These are phyloP conservation scores for Hyaloscypha hepaticicola DNA, from an alignment of 495 filamentous ascomycete genomes.

Conservation along the genomic window DNA sequence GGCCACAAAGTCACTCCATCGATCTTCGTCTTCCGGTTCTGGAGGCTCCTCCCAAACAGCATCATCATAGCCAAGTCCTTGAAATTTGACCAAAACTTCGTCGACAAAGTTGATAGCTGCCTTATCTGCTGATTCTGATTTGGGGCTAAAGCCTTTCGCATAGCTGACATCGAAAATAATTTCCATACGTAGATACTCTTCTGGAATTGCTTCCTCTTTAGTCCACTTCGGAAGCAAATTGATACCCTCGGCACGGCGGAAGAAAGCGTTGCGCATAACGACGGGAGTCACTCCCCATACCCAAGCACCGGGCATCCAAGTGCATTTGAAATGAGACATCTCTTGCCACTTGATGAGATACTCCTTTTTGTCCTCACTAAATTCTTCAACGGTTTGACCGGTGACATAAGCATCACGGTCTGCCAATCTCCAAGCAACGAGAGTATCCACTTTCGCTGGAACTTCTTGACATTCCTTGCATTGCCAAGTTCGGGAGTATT, in stretches of 20 bases:
- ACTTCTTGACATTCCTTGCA: constrained; percentile 70
- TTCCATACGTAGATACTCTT: constrained; percentile 81
- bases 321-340: constrained; percentile 73
- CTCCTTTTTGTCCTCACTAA: constrained; percentile 72
- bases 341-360: constrained; percentile 88
- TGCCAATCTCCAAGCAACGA: constrained; percentile 85
- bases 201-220: constrained; percentile 75
- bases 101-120: constrained; percentile 65
- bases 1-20: constrained; percentile 76
- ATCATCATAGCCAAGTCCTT: constrained; percentile 93
- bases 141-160: constrained; percentile 41
- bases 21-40: constrained; percentile 49
- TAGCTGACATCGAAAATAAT: constrained; percentile 82
- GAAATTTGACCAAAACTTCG: constrained; percentile 81
- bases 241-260: constrained; percentile 60
- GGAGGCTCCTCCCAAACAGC: constrained; percentile 87
- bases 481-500: constrained; percentile 67
- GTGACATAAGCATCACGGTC: constrained; percentile 48
- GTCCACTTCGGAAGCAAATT: constrained; percentile 63
- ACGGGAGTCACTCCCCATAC: constrained; percentile 68
- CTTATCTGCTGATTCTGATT: constrained; percentile 64
- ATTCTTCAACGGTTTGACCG: constrained; percentile 42
- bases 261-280: constrained; percentile 70
- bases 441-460: constrained; percentile 52
- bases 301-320: constrained; percentile 90